A percentile compares a stretch with the other conserved stretches of the same genome.
phyloP scores from a whole-genome alignment of 805 yeast species.

The Candida endomychidarum region DNA sequence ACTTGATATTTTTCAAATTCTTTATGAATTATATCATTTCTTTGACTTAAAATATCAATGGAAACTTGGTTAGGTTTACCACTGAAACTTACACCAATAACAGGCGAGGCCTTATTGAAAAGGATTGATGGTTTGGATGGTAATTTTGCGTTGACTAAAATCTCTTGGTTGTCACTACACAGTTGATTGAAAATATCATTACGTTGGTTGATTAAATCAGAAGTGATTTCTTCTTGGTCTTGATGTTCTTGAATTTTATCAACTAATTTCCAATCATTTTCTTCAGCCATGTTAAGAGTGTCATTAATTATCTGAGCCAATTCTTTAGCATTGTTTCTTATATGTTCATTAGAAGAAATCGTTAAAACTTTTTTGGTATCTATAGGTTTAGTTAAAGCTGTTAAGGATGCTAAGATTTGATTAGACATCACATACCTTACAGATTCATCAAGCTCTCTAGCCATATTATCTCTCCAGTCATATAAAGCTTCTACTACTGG shows the following conservation, averaged over 20 bases:
- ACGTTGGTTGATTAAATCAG: constrained; percentile 8
- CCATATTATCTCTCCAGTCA: constrained; percentile 80
- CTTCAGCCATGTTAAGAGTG: constrained; percentile 33
- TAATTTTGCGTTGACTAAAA: constrained; percentile 13
- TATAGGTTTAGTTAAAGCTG: constrained; percentile 52
- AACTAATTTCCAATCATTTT: constrained; percentile 37
- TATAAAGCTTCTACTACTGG: constrained; percentile 60
- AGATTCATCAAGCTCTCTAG: constrained; percentile 80
- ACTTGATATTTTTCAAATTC: constrained; percentile 12
- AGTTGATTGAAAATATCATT: constrained; percentile 14
- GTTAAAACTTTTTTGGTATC: constrained; percentile 55
- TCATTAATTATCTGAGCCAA: constrained; percentile 57
- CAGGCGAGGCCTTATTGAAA: constrained; percentile 19
- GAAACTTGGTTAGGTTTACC: constrained; percentile 13
- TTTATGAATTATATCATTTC: constrained; percentile 10
- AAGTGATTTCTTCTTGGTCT: constrained; percentile 4
- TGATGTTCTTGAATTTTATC: constrained; percentile 23
- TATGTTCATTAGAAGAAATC: constrained; percentile 50
- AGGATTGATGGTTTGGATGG: constrained; percentile 16
- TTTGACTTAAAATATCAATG: constrained; percentile 14
- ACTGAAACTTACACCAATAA: constrained; percentile 18
- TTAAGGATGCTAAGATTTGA: constrained; percentile 65
- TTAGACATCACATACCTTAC: constrained; percentile 82
- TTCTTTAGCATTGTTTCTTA: constrained; percentile 56
- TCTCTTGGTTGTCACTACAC: constrained; percentile 11